Percentiles rank a stretch among this genome's conserved stretches.
These are phyloP conservation scores for Phaeosphaeriaceae sp. DNA, from an alignment of 2,329 filamentous ascomycete genomes.

Conservation along the genomic window DNA sequence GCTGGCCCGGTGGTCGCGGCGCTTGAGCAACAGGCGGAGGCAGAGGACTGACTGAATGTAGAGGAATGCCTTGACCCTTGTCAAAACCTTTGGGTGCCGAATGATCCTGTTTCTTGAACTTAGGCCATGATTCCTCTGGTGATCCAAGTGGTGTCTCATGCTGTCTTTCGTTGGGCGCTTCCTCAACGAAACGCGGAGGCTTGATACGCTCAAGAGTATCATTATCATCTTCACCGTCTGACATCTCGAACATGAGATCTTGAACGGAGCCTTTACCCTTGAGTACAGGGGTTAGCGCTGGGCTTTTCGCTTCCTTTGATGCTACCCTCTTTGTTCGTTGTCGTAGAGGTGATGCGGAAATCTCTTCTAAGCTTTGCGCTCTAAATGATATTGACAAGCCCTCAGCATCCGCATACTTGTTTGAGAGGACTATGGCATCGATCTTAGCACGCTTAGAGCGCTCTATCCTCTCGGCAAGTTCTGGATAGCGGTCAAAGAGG, in stretches of 20 bases:
- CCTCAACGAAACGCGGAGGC: slow-evolving; percentile 28
- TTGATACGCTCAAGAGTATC: slow-evolving; percentile 22
- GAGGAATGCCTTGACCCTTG: slow-evolving; percentile 9
- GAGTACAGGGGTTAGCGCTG: slow-evolving; percentile 69
- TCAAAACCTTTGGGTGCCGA: slow-evolving; percentile 20
- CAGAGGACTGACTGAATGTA: slow-evolving; percentile 33
- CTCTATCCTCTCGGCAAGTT: slow-evolving; percentile 68
- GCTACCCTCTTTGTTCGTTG: slow-evolving; percentile 51
- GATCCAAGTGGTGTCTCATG: slow-evolving; percentile 25
- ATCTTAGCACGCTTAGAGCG: slow-evolving; percentile 73
- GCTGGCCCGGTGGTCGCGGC: slow-evolving; percentile 44
- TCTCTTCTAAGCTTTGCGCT: slow-evolving; percentile 70
- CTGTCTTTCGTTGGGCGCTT: slow-evolving; percentile 7
- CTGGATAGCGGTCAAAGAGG: slow-evolving; percentile 69
- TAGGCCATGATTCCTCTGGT: slow-evolving; percentile 35
- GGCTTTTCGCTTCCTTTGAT: slow-evolving; percentile 60
- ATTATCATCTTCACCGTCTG: slow-evolving; percentile 67
- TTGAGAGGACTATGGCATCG: slow-evolving; percentile 75
- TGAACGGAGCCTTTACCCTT: slow-evolving; percentile 70
- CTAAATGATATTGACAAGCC: slow-evolving; percentile 67
- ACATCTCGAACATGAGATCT: slow-evolving; percentile 94
- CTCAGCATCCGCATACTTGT: slow-evolving; percentile 69
- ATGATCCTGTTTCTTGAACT: slow-evolving; percentile 17
- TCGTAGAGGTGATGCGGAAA: slow-evolving; percentile 54
- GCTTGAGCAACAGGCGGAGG: slow-evolving; percentile 27